A percentile compares a stretch with the other conserved stretches of the same genome.
phyloP scores from a whole-genome alignment of 1,284 basidiomycete genomes.

The Cyathus olla region DNA sequence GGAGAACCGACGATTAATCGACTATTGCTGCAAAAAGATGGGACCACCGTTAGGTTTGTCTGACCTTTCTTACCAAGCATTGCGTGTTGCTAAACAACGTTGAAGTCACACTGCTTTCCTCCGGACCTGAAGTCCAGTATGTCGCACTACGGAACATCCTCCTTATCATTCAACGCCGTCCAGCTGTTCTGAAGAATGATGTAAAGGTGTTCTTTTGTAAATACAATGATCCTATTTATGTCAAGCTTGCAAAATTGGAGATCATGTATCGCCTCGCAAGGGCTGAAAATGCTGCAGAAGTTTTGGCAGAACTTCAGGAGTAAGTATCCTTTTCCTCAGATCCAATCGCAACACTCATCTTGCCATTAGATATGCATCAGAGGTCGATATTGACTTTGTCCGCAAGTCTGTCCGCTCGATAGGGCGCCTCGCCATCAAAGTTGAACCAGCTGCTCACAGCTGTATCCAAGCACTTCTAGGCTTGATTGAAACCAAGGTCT shows the following conservation, averaged over 20 bases:
- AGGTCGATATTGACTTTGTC: conserved; percentile 98
- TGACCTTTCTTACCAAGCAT: background rate
- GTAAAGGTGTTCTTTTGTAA: conserved; percentile 99
- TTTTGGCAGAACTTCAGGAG: conserved; percentile 96
- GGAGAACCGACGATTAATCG: conserved; percentile 88
- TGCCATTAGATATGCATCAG: conserved; percentile 88
- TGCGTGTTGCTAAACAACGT: background rate
- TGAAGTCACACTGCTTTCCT: conserved; percentile 92
- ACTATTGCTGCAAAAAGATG: conserved; percentile 96
- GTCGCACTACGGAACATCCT: conserved; percentile 97
- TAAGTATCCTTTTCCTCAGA: conserved; percentile 49
- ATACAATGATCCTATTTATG: conserved; percentile 99
- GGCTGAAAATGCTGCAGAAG: conserved; percentile 91
- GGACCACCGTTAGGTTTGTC: conserved; percentile 90
- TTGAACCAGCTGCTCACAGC: conserved; percentile 88
- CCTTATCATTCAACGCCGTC: conserved; percentile 95
- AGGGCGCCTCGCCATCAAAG: conserved; percentile 97
- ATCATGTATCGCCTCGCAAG: conserved; percentile 98
- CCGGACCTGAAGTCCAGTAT: conserved; percentile 98
- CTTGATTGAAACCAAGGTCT: conserved; percentile 94
- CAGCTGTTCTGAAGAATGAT: conserved; percentile 94
- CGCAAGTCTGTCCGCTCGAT: conserved; percentile 97
- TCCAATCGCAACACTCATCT: conserved; percentile 9
- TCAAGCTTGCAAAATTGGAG: conserved; percentile 98
- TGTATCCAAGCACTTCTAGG: conserved; percentile 91